Percentiles rank a stretch among this genome's conserved stretches.
Evolutionary conservation across 2,329 filamentous ascomycete genomes (phyloP).

Genomic region (Fulvia fulva): DNA sequence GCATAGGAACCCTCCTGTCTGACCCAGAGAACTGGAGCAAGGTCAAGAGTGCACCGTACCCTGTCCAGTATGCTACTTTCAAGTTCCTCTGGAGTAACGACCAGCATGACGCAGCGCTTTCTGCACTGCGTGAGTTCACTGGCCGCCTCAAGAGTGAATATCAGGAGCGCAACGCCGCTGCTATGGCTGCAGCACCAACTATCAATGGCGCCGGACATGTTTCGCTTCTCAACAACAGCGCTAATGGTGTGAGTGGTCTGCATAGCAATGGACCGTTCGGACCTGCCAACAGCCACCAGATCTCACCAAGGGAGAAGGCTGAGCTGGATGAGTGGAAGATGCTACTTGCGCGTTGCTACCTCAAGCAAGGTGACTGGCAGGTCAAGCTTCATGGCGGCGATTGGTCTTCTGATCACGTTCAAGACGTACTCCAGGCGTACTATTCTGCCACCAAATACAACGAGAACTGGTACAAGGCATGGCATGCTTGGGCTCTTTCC

Average conservation of each 20-base stretch:
- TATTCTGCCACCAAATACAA: constrained; percentile 90
- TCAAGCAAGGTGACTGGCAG: constrained; percentile 96
- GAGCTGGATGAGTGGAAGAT: constrained; percentile 58
- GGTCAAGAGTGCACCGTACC: constrained; percentile 57
- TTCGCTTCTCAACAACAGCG: constrained; percentile 30
- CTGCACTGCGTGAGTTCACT: constrained; percentile 61
- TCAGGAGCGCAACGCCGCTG: constrained; percentile 36
- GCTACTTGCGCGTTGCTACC: constrained; percentile 88
- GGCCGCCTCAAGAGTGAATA: constrained; percentile 57
- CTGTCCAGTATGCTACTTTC: constrained; percentile 91
- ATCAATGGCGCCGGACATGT: constrained; percentile 40
- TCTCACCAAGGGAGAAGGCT: constrained; percentile 36
- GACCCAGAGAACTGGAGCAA: constrained; percentile 22
- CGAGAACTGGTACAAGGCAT: constrained; percentile 95
- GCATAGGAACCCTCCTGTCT: constrained; percentile 45
- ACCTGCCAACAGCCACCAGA: constrained; percentile 22
- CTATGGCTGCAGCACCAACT: constrained; percentile 32
- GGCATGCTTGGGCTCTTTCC: constrained; percentile 96
- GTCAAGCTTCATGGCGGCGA: constrained; percentile 78
- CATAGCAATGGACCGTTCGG: constrained; percentile 34
- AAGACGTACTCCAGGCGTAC: constrained; percentile 88
- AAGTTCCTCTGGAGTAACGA: constrained; percentile 95
- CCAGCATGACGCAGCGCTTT: constrained; percentile 58
- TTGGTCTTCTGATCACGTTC: constrained; percentile 81
- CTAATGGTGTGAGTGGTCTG: constrained; percentile 39